These are phyloP conservation scores for Lentinula sp. DNA, from an alignment of 768 basidiomycete species.

Conservation along the genomic window DNA sequence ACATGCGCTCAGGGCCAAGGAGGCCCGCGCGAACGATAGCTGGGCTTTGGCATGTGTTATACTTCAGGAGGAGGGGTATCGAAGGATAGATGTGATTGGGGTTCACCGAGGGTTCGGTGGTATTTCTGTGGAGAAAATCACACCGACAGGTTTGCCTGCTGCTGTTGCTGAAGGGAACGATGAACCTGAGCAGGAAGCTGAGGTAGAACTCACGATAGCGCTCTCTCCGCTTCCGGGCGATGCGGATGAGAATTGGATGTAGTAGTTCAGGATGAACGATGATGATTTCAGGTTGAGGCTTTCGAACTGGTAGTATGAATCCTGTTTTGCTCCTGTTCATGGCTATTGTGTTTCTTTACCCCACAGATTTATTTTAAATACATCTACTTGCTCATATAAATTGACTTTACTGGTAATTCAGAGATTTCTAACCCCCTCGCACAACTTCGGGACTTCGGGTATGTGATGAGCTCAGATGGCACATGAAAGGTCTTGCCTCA, in stretches of 20 bases:
- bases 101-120: constrained; percentile 2
- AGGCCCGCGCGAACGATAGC: background rate
- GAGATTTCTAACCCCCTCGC: too few species aligned
- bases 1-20: constrained; percentile 1
- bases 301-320: background rate
- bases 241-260: constrained; percentile 2
- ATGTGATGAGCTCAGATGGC: too few species aligned
- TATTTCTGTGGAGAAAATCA: constrained; percentile 1
- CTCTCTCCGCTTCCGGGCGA: background rate
- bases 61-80: constrained; percentile 2
- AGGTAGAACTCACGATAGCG: background rate
- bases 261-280: background rate
- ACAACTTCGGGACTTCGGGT: too few species aligned
- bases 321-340: too few species aligned
- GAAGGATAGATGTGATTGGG: constrained; percentile 6
- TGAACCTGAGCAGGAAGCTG: background rate
- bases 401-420: too few species aligned
- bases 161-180: background rate
- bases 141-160: background rate
- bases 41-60: constrained; percentile 5
- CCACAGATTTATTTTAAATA: too few species aligned
- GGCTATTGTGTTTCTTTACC: too few species aligned
- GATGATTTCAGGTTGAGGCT: background rate
- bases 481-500: too few species aligned
- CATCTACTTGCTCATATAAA: too few species aligned